phyloP scores from a whole-genome alignment of 805 yeast species.

The Ascoidea rubescens region DNA sequence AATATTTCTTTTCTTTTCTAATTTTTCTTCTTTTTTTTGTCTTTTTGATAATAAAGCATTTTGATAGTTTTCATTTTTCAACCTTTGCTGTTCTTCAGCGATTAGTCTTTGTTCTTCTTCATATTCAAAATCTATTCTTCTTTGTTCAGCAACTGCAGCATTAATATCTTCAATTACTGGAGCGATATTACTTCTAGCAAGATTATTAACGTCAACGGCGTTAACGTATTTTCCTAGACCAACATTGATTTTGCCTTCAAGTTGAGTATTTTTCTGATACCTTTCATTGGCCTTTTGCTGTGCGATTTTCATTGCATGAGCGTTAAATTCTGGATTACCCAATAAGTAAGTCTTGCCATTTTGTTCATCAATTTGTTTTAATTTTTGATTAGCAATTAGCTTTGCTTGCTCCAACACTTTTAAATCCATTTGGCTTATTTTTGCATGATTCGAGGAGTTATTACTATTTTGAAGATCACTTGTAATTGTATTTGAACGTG shows the following conservation, averaged over 20 bases:
- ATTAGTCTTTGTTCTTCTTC: not conserved
- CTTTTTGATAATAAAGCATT: not conserved
- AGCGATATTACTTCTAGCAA: conserved; percentile 65
- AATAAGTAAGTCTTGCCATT: too few relatives aligned
- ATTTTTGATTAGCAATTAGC: not conserved
- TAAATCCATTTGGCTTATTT: too few relatives aligned
- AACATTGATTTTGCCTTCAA: conserved; percentile 23
- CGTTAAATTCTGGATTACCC: conserved; percentile 42
- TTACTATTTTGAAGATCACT: too few relatives aligned
- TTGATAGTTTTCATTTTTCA: not conserved
- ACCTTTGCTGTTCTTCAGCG: not conserved
- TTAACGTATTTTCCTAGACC: conserved; percentile 81
- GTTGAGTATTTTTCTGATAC: conserved; percentile 14
- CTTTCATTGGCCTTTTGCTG: conserved; percentile 51
- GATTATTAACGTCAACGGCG: conserved; percentile 55
- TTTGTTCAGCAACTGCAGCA: conserved; percentile 53
- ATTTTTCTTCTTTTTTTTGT: not conserved
- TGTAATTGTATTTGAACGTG: too few relatives aligned
- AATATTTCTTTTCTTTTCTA: too few relatives aligned
- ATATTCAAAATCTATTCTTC: conserved; percentile 34
- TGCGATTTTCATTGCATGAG: conserved; percentile 64
- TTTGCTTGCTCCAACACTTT: not conserved
- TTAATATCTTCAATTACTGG: conserved; percentile 71
- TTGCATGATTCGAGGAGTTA: too few relatives aligned
- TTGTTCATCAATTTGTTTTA: too few relatives aligned